phyloP scores from a whole-genome alignment of 1,284 basidiomycete species.

The Rhodotorula sp. region DNA sequence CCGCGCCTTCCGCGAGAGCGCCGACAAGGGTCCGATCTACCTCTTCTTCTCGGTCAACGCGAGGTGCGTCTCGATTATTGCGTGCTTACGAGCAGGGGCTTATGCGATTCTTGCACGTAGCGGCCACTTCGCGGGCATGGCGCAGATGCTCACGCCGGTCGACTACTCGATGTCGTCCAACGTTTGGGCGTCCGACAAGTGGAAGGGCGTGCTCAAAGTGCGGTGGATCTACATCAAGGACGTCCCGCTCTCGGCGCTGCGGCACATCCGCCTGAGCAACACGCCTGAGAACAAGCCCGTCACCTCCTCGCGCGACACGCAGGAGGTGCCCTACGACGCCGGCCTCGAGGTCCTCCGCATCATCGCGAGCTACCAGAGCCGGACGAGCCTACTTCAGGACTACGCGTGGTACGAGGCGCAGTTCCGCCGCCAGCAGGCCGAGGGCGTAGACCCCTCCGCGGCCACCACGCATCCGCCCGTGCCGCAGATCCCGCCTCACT shows the following conservation, averaged over 20 bases:
- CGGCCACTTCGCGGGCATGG: slow-evolving; percentile 95
- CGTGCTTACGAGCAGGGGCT: neutral
- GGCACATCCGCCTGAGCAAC: slow-evolving; percentile 86
- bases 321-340: slow-evolving; percentile 88
- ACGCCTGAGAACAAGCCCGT: slow-evolving; percentile 95
- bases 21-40: slow-evolving; percentile 84
- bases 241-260: slow-evolving; percentile 80
- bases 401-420: slow-evolving; percentile 30
- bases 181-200: slow-evolving; percentile 97
- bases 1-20: slow-evolving; percentile 90
- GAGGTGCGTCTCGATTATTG: slow-evolving; percentile 55
- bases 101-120: slow-evolving; percentile 52
- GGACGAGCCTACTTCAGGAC: slow-evolving; percentile 84
- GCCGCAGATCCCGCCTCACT: slow-evolving; percentile 9
- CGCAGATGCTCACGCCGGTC: slow-evolving; percentile 70
- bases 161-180: slow-evolving; percentile 63
- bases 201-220: slow-evolving; percentile 71
- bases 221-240: slow-evolving; percentile 94
- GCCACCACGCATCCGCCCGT: neutral
- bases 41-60: slow-evolving; percentile 96
- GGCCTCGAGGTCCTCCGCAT: slow-evolving; percentile 93
- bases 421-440: slow-evolving; percentile 9
- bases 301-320: slow-evolving; percentile 85
- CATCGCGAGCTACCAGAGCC: slow-evolving; percentile 82
- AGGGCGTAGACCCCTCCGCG: neutral